Conservation (phyloP, 2,329 filamentous ascomycete genomes). For the Aureobasidium subglaciale region DNA sequence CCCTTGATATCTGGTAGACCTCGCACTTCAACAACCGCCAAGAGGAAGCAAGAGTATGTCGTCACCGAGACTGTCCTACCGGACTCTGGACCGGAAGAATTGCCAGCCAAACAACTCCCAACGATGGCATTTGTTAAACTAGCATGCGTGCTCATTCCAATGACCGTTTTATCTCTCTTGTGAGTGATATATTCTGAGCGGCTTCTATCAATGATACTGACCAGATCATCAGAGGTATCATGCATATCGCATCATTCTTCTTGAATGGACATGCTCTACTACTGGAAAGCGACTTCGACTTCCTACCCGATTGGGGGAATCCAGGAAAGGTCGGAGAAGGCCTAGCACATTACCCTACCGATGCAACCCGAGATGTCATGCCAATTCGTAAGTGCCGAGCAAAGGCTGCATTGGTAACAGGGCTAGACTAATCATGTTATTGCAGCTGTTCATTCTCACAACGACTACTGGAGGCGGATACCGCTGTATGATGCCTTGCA, state of each 20-base stretch:
- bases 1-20: neutral
- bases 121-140: neutral
- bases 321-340: constrained; percentile 30
- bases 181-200: neutral
- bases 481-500: constrained; percentile 57
- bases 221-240: constrained; percentile 29
- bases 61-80: neutral
- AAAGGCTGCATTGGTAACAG: neutral
- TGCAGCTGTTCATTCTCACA: constrained; percentile 55
- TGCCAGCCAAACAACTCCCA: neutral
- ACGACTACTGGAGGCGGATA: constrained; percentile 61
- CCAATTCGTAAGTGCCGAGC: constrained; percentile 35
- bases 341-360: constrained; percentile 32
- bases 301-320: constrained; percentile 37
- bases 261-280: constrained; percentile 31
- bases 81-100: neutral
- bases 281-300: constrained; percentile 23
- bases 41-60: neutral
- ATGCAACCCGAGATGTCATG: constrained; percentile 35
- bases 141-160: constrained; percentile 2
- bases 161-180: constrained; percentile 16
- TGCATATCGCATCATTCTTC: constrained; percentile 36
- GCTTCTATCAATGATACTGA: neutral
- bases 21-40: neutral
- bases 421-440: neutral